A percentile compares a stretch with the other conserved stretches of the same genome.
Evolutionary conservation across 2,329 filamentous ascomycete genomes (phyloP).

Genomic region (Coccinonectria pachysandricola): DNA sequence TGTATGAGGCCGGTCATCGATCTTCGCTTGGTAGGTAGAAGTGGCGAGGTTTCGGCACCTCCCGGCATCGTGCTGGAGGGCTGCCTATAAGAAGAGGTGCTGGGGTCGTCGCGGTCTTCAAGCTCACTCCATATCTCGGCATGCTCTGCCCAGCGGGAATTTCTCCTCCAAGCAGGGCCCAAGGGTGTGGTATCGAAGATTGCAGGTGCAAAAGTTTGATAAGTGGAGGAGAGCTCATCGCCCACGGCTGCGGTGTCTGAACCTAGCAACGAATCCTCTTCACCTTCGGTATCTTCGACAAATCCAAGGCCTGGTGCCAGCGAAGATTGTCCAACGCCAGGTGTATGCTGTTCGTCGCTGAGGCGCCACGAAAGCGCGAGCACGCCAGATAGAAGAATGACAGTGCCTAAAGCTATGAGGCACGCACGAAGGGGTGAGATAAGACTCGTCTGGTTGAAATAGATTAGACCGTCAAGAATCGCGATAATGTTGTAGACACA

Average conservation of each 20-base stretch:
- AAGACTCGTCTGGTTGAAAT: constrained; percentile 80
- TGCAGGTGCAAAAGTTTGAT: constrained; percentile 38
- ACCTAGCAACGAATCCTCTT: constrained; percentile 46
- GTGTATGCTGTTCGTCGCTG: constrained; percentile 61
- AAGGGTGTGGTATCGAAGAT: constrained; percentile 29
- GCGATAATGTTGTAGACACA: constrained; percentile 99
- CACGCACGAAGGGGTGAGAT: constrained; percentile 67
- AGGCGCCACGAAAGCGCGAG: constrained; percentile 89
- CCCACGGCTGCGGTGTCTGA: constrained; percentile 34
- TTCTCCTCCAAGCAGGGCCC: constrained; percentile 35
- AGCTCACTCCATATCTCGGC: constrained; percentile 84
- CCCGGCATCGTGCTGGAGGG: constrained; percentile 41
- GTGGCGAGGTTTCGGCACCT: constrained; percentile 28
- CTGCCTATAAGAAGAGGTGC: constrained; percentile 28
- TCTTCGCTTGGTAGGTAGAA: constrained; percentile 26
- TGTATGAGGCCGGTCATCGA: constrained; percentile 20
- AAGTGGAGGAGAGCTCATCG: constrained; percentile 26
- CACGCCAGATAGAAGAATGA: constrained; percentile 77
- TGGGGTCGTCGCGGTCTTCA: constrained; percentile 55
- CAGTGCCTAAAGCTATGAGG: constrained; percentile 77
- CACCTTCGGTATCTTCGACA: constrained; percentile 56
- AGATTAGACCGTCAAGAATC: constrained; percentile 92
- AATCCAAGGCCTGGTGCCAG: constrained; percentile 76
- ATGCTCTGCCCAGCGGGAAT: constrained; percentile 52
- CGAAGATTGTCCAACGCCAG: constrained; percentile 52